Base-by-base conservation (phyloP, 768 basidiomycete species). In the Clitopilus passeckerianus region DNA sequence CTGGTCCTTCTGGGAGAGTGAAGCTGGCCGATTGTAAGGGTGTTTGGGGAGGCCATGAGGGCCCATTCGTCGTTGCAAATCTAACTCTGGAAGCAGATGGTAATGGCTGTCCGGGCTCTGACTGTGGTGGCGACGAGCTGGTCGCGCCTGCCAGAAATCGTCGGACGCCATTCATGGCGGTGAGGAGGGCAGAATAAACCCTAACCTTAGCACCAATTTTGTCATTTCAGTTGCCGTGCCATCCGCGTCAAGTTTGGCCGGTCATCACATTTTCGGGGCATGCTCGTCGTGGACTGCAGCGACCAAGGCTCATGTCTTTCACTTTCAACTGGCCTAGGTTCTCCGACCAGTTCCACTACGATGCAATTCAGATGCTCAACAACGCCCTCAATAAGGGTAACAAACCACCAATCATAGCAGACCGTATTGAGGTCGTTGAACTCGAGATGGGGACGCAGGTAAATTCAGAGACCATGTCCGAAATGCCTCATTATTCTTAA, bases 371-470 rank as follows among this genome's bases (percentile, higher is more conserved):
- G 65, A 95, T 97, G 91, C 89, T 98, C 76, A 94, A 95, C 64
- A 89, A 86, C n/a, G 92, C 93, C 44, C 90, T 95, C 73, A 94
- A 94, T 81, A 93, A 97, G 80, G 97, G 97, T 63, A 90, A 87
- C 76, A 98, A 97, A 70, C 97, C 96, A 1, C 94, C 95, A 27
- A 90, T 99, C 68, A 98, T 98, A 65, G 95, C 94, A 57, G 97
- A 96, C 75, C 89, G 84, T 72, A 98, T 99, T 63, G 94, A 98
- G 72, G 97, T 99, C 30, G 91, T 97, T 57, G 97, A 98, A 71
- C 77, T 99, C n/a, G 90, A 98, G 74, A 98, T 99, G 97, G 97
- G 97, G 35, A 93, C 91, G 1, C 90, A 96, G 80, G 95, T 94
- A 61, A 57, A 77, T 69, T 34, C 57, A 33, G 27, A 22, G 59